These are phyloP conservation scores for Laburnicola sp. DNA, from an alignment of 2,329 filamentous ascomycete species.

Conservation along the genomic window DNA sequence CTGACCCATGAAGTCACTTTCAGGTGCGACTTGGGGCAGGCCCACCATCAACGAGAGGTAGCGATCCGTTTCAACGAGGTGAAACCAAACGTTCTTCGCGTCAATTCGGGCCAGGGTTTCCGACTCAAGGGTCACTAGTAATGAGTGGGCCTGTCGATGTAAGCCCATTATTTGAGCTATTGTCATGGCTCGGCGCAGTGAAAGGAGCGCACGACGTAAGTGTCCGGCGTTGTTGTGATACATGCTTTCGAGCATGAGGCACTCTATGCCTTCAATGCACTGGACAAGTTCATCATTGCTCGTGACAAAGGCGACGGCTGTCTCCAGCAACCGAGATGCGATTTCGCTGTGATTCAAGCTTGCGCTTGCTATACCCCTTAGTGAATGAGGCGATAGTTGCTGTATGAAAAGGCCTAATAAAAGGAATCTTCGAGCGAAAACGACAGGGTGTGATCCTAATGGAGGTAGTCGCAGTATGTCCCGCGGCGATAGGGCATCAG, in stretches of 20 bases:
- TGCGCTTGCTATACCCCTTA: slow-evolving; percentile 14
- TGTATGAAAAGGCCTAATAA: slow-evolving; percentile 37
- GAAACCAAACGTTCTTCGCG: slow-evolving; percentile 44
- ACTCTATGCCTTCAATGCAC: slow-evolving; percentile 49
- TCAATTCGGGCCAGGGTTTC: slow-evolving; percentile 12
- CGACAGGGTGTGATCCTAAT: slow-evolving; percentile 32
- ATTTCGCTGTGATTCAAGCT: slow-evolving; percentile 27
- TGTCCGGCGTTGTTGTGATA: slow-evolving; percentile 48
- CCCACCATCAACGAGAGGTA: slow-evolving; percentile 49
- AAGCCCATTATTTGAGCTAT: slow-evolving; percentile 51
- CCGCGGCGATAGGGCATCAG: slow-evolving; percentile 26
- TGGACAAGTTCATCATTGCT: slow-evolving; percentile 45
- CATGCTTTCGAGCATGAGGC: slow-evolving; percentile 48
- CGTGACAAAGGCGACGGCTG: slow-evolving; percentile 38
- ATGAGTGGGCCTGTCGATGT: slow-evolving; percentile 45
- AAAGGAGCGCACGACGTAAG: slow-evolving; percentile 47
- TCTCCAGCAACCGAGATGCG: slow-evolving; percentile 34
- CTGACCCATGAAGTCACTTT: slow-evolving; percentile 19
- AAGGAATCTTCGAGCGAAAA: slow-evolving; percentile 42
- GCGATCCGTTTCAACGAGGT: slow-evolving; percentile 45
- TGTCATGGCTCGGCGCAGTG: slow-evolving; percentile 44
- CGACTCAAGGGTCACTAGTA: slow-evolving; percentile 24
- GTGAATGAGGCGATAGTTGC: slow-evolving; percentile 14
- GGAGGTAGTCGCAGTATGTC: slow-evolving; percentile 38
- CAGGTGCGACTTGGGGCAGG: slow-evolving; percentile 39